phyloP scores from a whole-genome alignment of 257 asterid genomes.

The Solanum appendiculatum region DNA sequence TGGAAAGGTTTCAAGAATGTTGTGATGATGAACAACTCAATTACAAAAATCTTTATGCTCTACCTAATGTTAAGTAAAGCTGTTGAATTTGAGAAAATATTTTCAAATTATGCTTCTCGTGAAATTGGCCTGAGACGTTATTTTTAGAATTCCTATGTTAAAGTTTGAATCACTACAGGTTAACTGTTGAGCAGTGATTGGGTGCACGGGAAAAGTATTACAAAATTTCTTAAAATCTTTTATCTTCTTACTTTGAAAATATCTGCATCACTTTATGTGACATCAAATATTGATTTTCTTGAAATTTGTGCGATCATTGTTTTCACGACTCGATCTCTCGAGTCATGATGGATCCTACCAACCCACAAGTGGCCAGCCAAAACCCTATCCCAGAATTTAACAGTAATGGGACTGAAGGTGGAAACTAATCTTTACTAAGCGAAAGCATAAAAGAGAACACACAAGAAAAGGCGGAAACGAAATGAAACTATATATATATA shows the following conservation, averaged over 20 bases:
- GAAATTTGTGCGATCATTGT: neutral
- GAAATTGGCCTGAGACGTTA: neutral
- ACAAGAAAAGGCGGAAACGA: too few species aligned
- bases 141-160: too few species aligned
- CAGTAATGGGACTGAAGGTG: too few species aligned
- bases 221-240: neutral
- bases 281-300: neutral
- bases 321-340: too few species aligned
- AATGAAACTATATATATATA: too few species aligned
- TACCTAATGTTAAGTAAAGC: neutral
- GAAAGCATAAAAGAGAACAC: too few species aligned
- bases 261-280: neutral
- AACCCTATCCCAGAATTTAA: too few species aligned
- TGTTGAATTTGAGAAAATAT: neutral
- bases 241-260: neutral
- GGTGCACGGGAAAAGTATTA: too few species aligned
- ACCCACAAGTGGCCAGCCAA: too few species aligned
- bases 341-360: too few species aligned
- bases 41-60: too few species aligned
- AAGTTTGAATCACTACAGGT: neutral
- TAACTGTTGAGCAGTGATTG: neutral
- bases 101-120: neutral
- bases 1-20: neutral
- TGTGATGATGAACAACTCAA: neutral
- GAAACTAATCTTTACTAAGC: too few species aligned